Evolutionary conservation across 176 grass and related monocot species (phyloP).

Genomic region (Triticum turgidum): DNA sequence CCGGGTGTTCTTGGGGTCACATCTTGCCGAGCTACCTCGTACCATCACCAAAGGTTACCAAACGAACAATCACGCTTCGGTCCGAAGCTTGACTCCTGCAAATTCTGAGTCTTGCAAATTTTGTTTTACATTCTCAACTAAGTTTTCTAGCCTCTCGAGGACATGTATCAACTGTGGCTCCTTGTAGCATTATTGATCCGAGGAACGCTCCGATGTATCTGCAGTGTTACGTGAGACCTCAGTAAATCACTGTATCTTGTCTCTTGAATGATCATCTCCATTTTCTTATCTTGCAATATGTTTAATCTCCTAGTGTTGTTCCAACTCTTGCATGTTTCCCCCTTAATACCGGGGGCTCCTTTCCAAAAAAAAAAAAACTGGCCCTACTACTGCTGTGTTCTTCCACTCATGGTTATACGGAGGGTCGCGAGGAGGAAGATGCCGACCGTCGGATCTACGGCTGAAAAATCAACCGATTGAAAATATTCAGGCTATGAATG

Average conservation of each 20-base stretch:
- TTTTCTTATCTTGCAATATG: background rate
- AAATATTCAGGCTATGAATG: no score
- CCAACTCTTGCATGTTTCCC: background rate
- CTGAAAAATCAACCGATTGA: no score
- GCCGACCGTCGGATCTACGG: no score
- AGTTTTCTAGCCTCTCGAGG: background rate
- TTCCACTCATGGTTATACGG: background rate
- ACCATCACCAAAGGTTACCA: background rate
- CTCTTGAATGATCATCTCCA: background rate
- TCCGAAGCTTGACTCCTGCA: background rate
- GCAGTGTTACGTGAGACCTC: background rate
- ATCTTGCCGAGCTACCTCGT: background rate
- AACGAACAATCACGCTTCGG: background rate
- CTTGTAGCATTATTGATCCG: conserved; percentile 13
- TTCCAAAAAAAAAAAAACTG: background rate
- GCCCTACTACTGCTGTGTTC: background rate
- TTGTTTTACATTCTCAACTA: background rate
- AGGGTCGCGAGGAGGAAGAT: no score
- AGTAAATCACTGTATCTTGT: background rate
- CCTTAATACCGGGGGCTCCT: background rate
- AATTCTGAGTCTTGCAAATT: background rate
- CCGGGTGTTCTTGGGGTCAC: background rate
- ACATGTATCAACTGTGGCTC: background rate
- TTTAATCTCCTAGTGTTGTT: background rate
- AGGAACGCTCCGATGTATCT: background rate